phyloP scores from a whole-genome alignment of 192 early-diverging fungal species.

The Linnemannia schmuckeri region DNA sequence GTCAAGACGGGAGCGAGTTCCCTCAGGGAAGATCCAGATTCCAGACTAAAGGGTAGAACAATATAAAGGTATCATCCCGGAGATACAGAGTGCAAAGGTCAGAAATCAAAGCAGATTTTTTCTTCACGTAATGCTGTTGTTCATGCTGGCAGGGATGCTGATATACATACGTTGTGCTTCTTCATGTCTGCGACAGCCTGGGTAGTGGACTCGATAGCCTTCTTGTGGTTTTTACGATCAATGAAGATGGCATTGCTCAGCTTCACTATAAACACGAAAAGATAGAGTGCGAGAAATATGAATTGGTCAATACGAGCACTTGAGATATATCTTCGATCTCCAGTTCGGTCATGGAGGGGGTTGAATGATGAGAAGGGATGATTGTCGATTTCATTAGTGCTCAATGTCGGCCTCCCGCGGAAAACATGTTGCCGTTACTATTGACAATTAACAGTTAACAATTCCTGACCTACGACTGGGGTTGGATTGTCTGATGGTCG shows the following conservation, averaged over 20 bases:
- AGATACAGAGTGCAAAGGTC: neutral
- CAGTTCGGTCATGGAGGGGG: neutral
- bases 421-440: neutral
- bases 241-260: slow-evolving; percentile 90
- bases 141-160: neutral
- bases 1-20: slow-evolving; percentile 83
- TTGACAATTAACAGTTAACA: neutral
- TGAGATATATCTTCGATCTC: neutral
- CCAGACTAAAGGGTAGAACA: slow-evolving; percentile 57
- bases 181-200: slow-evolving; percentile 82
- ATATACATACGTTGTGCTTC: slow-evolving; percentile 69
- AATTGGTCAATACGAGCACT: neutral
- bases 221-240: slow-evolving; percentile 83
- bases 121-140: neutral
- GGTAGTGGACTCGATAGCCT: slow-evolving; percentile 82
- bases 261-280: slow-evolving; percentile 63
- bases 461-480: neutral
- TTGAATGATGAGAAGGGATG: neutral
- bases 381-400: neutral
- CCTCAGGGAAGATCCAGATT: slow-evolving; percentile 94
- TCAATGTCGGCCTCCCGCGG: neutral
- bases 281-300: neutral
- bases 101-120: neutral
- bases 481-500: neutral
- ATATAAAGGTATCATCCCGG: neutral